Evolutionary conservation across 2,329 filamentous ascomycete species (phyloP), one percentile per base, ranked within the genome.

Genomic region (Nemania diffusa): DNA sequence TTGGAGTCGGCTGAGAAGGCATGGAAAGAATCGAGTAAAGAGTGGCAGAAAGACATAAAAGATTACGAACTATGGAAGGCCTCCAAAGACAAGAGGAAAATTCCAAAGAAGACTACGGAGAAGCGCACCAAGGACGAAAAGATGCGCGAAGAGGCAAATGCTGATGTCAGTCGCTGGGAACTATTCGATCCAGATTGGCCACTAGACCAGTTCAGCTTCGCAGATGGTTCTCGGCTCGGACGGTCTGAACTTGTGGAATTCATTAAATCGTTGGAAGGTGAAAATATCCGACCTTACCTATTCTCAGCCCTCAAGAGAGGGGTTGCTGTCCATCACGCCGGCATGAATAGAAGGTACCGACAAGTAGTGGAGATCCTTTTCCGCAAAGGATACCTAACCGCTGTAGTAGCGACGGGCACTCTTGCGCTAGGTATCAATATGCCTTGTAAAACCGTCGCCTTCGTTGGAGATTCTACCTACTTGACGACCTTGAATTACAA

Each of bases 401-500:
- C 91, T 0, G 88, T 94, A 29, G 84, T 94, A 27, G 91, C 92
- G 0, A 94, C 92, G 1, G 92, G 91, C 0, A 94, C 91, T 0
- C 83, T 94, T 24, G 90, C 90, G 1, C 81, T 94, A 5, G 92
- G 92, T 81, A 91, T 95, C 81, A 95, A 93, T 73, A 92, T 93
- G 90, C 92, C 92, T 9, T 94, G 91, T 77, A 92, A 92, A 77
- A 95, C 92, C 0, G 91, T 94, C 0, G 87, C 93, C 1, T 95
- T 95, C 76, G 85, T 84, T 17, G 91, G 91, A 0, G 91, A 94
- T 75, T 92, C 89, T 0, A 83, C 92, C 2, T 93, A 87, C 74
- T 80, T 95, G 50, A 93, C 91, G 0, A 87, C 91, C 0, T 85
- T 94, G 58, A 93, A 92, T 76, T 95, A 91, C 77, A 87, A 91